Base-by-base conservation (phyloP, 1,139 yeast genomes). In the Pichia sp. region DNA sequence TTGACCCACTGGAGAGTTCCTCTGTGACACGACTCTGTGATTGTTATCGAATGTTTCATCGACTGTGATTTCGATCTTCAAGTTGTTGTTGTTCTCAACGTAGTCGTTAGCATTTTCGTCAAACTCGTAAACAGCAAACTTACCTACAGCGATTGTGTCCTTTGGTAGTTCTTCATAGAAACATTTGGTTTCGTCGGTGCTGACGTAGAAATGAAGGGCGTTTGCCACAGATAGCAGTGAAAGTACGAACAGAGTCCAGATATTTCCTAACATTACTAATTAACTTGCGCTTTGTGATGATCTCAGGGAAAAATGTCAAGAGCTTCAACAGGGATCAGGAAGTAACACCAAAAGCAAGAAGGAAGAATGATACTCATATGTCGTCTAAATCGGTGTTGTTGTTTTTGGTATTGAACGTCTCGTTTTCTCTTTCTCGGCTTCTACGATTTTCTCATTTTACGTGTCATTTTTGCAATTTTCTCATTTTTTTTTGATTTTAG, bases 11-110 rank as follows among this genome's bases (percentile, higher is more conserved):
- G 81, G 70, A 1, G 74, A 60, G 27, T 78, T 79, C 63, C 75
- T 76, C 62, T 82, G 86, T 44, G 77, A 76, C 16, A 83, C 80
- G 27, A 83, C 85, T 52, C 80, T 71, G 61, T 81, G 84, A 61
- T 81, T 75, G 55, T 75, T 73, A 62, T 80, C 84, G 60, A 83
- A 83, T 0, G 80, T 76, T 65, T 83, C 84, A 55, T 78, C 83
- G 16, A 83, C 79, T 0, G 81, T 72, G 48, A 77, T 68, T 34
- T 68, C 71, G 33, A 77, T 61, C 27, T 68, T 70, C 52, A 76
- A 56, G 49, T 65, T 68, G 0, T 77, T 71, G 5, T 48, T 50
- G 42, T 63, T 70, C 27, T 71, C 67, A 30, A 68, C 65, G 62
- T 69, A 80, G 12, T 67, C 64, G 17, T 72, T 70, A 2, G 63